Percentiles rank a stretch among this genome's conserved stretches.
phyloP scores from a whole-genome alignment of 1,139 yeast genomes.

The Yamadazyma kanchanaburiensis region DNA sequence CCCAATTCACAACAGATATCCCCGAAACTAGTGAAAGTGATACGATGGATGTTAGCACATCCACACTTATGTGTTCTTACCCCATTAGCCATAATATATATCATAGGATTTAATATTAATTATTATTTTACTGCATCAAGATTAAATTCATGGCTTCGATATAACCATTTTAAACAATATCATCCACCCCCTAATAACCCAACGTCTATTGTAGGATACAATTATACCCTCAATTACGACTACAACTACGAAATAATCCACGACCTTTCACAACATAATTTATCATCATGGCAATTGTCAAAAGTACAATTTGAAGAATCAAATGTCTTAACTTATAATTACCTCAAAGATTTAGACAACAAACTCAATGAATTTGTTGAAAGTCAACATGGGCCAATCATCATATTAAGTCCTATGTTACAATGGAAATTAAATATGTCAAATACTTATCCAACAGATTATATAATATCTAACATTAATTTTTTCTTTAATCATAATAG shows the following conservation, averaged over 20 bases:
- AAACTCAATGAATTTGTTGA: constrained; percentile 2
- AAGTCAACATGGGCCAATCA: constrained; percentile 4
- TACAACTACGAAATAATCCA: constrained; percentile 4
- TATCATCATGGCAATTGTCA: constrained; percentile 4
- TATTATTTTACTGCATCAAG: constrained; percentile 21
- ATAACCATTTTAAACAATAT: constrained; percentile 2
- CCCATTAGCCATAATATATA: constrained; percentile 48
- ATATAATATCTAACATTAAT: constrained; percentile 16
- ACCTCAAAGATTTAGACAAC: constrained; percentile 9
- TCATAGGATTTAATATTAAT: constrained; percentile 40
- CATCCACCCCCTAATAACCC: constrained; percentile 2
- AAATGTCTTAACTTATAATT: constrained; percentile 17
- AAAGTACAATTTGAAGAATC: constrained; percentile 6
- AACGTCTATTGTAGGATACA: constrained; percentile 2
- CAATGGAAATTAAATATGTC: constrained; percentile 7
- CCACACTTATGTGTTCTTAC: constrained; percentile 34
- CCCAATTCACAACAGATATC: no score
- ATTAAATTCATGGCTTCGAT: constrained; percentile 10
- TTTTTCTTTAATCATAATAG: constrained; percentile 38
- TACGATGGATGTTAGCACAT: constrained; percentile 5
- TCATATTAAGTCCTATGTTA: constrained; percentile 9
- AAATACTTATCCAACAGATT: constrained; percentile 4
- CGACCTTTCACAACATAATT: constrained; percentile 3
- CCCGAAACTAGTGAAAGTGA: constrained; percentile 2
- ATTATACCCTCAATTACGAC: constrained; percentile 3